phyloP scores from a whole-genome alignment of 805 yeast genomes.

The Zygoascus biomembranicola region DNA sequence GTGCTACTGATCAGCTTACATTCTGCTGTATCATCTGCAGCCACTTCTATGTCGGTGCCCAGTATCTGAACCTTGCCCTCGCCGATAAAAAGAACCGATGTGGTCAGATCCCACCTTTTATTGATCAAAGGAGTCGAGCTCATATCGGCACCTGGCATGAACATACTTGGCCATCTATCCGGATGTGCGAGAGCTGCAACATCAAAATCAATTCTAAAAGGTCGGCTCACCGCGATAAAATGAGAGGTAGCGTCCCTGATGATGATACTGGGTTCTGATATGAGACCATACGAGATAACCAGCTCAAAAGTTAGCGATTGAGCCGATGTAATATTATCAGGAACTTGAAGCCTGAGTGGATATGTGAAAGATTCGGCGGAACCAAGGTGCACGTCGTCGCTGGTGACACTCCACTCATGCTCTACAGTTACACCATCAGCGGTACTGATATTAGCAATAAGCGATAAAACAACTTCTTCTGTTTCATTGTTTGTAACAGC shows the following conservation, averaged over 20 bases:
- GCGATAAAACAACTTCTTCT: constrained; percentile 17
- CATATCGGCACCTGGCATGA: constrained; percentile 19
- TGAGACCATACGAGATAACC: constrained; percentile 11
- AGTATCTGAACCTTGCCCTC: constrained; percentile 16
- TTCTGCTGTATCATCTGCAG: constrained; percentile 15
- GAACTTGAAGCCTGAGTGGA: constrained; percentile 3
- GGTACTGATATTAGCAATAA: constrained; percentile 10
- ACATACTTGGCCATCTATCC: constrained; percentile 31
- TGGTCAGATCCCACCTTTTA: constrained; percentile 29
- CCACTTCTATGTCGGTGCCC: constrained; percentile 17
- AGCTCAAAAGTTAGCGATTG: constrained; percentile 13
- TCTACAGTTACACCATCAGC: constrained; percentile 5
- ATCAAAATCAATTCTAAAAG: constrained; percentile 31
- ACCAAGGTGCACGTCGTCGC: not conserved
- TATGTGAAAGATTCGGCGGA: constrained; percentile 1
- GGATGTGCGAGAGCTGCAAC: constrained; percentile 27
- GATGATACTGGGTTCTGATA: constrained; percentile 17
- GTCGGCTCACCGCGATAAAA: constrained; percentile 20
- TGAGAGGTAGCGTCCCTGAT: constrained; percentile 20
- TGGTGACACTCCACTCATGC: not conserved
- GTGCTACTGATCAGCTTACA: constrained; percentile 5
- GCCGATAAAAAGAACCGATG: constrained; percentile 22
- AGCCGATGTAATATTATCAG: not conserved
- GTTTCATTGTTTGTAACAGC: constrained; percentile 21
- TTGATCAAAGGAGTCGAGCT: constrained; percentile 23